Base-by-base conservation (phyloP, 2,329 filamentous ascomycete species). In the Colletotrichum musicola region DNA sequence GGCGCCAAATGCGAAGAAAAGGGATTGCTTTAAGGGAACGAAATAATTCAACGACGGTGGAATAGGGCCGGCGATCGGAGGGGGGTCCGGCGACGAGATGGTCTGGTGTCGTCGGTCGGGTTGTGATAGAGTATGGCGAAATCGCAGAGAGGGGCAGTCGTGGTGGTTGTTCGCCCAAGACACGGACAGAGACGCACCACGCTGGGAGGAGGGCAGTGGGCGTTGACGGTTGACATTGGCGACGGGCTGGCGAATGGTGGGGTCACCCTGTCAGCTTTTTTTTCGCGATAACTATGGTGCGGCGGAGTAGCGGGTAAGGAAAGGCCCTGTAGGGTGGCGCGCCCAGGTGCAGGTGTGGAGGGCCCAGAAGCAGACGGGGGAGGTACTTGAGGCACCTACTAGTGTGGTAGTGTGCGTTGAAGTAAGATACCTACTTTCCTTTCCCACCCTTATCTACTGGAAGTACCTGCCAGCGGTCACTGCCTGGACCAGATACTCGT, bases 1-100 rank as follows among this genome's bases (percentile, higher is more conserved):
- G 76, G 70, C 69, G 72, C 72, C 74, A 72, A 69, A 71, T 40
- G 38, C 38, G 42, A 60, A 71, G 50, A 40, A 47, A 64, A 57
- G 64, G 72, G 30, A 35, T 35, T 10, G 7, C 30, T 7, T 35
- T 35, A 9, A 42, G 12, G 5, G 14, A 42, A 42, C 14, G 13
- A 14, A 42, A 42, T 61, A 49, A 62, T 59, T 63, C 72, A 38
- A 55, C 62, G 65, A 55, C 35, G 64, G 61, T 62, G 64, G 51
- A 62, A 57, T 14, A 14, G 62, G 57, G 67, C 46, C 30, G 25
- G 61, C 35, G 63, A 46, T 68, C 59, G 60, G 64, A 47, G 57
- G 42, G 13, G 30, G 55, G 25, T 60, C 62, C 65, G 62, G 55
- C 65, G 44, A 46, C 30, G 27, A 30, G 47, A 62, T 40, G 63